Evolutionary conservation across 2,329 filamentous ascomycete species (phyloP), one percentile per base, ranked within the genome.

Genomic region (Trichophyton schoenleinii): DNA sequence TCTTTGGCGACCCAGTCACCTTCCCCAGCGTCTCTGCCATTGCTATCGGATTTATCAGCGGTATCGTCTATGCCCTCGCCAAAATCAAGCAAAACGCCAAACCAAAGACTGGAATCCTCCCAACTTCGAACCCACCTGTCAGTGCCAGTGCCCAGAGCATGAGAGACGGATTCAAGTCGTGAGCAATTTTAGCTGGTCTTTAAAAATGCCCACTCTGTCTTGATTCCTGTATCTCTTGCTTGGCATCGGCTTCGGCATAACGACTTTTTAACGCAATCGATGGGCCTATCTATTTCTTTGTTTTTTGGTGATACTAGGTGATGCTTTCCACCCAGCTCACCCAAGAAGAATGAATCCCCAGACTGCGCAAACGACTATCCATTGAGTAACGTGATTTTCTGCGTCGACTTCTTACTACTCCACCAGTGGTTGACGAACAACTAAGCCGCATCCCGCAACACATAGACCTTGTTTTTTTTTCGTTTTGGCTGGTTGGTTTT

Each of bases 1-100:
- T 99, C 82, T 99, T 99, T 77, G 84, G 94, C 64, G 91, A 91
- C 0, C 91, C 94, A 0, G 88, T 96, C 68, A 97, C 94, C 0
- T 83, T 96, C 64, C 91, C 90, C 68, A 94, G 89, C 71, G 89
- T 96, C 9, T 89, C 89, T 22, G 94, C 94, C 68, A 97, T 99
- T 70, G 80, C 86, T 64, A 82, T 99, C 63, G 94, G 92, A 41
- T 97, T 96, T 74, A 76, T 97, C 68, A 94, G 88, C 68, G 94
- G 94, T 66, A 83, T 97, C 61, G 89, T 99, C 22, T 99, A 96
- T 68, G 82, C 94, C 3, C 82, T 91, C 69, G 87, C 90, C 66
- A 95, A 95, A 80, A 81, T 96, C 66, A 86, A 88, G 75, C 88
- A 95, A 75, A 84, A 83, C 62, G 81, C 81, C 67, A 79, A 83